These are phyloP conservation scores for Lepraria neglecta DNA, from an alignment of 495 filamentous ascomycete species.

Conservation along the genomic window DNA sequence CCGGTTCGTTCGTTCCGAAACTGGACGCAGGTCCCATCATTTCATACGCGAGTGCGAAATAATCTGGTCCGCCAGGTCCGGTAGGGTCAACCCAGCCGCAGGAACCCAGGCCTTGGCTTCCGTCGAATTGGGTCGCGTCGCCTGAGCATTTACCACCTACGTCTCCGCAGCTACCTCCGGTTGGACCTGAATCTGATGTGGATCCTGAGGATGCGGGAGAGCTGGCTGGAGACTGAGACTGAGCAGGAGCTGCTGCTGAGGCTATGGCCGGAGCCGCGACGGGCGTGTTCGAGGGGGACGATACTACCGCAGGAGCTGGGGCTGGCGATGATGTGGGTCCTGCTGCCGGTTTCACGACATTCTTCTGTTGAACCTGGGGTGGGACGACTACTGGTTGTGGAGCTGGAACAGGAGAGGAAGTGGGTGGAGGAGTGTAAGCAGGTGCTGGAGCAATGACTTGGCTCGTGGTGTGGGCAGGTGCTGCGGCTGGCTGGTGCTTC, in stretches of 20 bases:
- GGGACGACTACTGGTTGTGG: slow-evolving; percentile 13
- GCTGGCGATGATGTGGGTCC: slow-evolving; percentile 13
- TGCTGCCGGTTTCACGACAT: neutral
- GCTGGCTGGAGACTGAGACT: slow-evolving; percentile 1
- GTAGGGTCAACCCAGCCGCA: slow-evolving; percentile 44
- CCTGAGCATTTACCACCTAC: slow-evolving; percentile 34
- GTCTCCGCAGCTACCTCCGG: slow-evolving; percentile 30
- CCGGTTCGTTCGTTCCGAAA: slow-evolving; percentile 27
- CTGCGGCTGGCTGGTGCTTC: slow-evolving; percentile 1
- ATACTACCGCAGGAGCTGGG: slow-evolving; percentile 15
- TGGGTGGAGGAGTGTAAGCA: neutral
- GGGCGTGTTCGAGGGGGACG: neutral
- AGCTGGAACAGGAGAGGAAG: slow-evolving; percentile 18
- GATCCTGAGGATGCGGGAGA: slow-evolving; percentile 6
- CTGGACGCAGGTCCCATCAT: slow-evolving; percentile 51
- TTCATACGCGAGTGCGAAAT: slow-evolving; percentile 41
- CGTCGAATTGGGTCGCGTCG: slow-evolving; percentile 46
- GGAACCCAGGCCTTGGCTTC: slow-evolving; percentile 37
- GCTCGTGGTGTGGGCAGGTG: slow-evolving; percentile 8
- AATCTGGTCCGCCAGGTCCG: slow-evolving; percentile 31
- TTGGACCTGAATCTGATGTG: slow-evolving; percentile 20
- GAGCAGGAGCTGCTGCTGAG: slow-evolving; percentile 12
- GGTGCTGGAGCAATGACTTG: neutral
- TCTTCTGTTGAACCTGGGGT: slow-evolving; percentile 10
- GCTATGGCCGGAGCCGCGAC: slow-evolving; percentile 3